Evolutionary conservation across 148 eudicot species (phyloP), one percentile per base, ranked within the genome.

Genomic region (Agrostemma githago): DNA sequence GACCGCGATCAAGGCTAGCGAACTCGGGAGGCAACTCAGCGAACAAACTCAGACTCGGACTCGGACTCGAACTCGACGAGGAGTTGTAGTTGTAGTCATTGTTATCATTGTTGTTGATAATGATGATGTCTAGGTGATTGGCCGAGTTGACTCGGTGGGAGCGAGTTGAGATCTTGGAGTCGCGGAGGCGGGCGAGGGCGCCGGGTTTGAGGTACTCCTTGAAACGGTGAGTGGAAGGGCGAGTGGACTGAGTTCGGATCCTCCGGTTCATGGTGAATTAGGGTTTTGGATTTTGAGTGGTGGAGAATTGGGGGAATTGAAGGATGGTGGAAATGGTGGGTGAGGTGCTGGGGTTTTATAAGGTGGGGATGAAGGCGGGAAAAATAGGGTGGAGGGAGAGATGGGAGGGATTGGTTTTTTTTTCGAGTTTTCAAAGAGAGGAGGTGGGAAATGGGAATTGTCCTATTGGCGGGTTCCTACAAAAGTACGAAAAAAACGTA

Each of bases 191-290:
- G 11, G 85, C 82, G 0, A 79, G 17, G 10, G 78, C 85, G 8
- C 85, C 85, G 56, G 85, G 85, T 9, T 83, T 83, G 0, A 83
- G 20, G 80, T 76, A 83, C 58, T 79, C 80, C 78, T 48, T 83
- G 80, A 72, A 62, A 3, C 72, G 56, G 39, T 10, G 51, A 58
- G 17, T 61, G n/a, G 14, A 20, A 56, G 16, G 15, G 4, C 0
- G 71, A 34, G 62, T 42, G 0, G 71, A 17, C 21, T 38, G 41
- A 38, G 40, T 6, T 71, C 84, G 68, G 70, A 59, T 6, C 46
- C 78, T 74, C 10, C 71, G 54, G 38, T 66, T 75, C 82, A 81
- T 75, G 62, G 5, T 26, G 34, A 26, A 26, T 26, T 26, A 26
- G 34, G 34, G 34, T 26, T 26, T 26, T 26, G 34, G 1, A 26